Evolutionary conservation across 1,284 basidiomycete species (phyloP).

Genomic region (Puccinia brachypodii): DNA sequence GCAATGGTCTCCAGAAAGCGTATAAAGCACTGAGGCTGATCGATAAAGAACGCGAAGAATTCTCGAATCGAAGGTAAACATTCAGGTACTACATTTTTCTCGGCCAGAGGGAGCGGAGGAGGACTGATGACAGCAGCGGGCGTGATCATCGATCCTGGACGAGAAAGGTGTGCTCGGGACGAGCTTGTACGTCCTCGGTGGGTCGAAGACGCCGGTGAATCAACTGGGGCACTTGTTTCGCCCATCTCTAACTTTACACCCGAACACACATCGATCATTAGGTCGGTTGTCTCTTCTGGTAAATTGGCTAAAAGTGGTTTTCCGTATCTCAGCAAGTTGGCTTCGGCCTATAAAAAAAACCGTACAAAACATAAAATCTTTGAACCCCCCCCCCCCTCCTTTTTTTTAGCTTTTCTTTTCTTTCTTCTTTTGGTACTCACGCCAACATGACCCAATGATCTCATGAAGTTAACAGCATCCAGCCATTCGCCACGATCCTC

Average conservation of each 20-base stretch:
- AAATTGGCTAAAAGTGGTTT: slow-evolving; percentile 70
- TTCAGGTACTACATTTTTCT: slow-evolving; percentile 52
- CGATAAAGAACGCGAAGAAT: slow-evolving; percentile 93
- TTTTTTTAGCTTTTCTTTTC: slow-evolving; percentile 18
- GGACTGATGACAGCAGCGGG: slow-evolving; percentile 11
- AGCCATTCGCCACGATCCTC: slow-evolving; percentile 82
- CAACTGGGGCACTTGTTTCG: neutral
- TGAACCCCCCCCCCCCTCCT: too few species aligned
- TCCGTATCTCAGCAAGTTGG: slow-evolving; percentile 56
- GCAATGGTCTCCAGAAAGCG: slow-evolving; percentile 87
- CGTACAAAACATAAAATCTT: too few species aligned
- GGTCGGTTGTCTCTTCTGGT: slow-evolving; percentile 80
- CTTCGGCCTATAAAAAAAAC: slow-evolving; percentile 56
- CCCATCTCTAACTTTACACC: slow-evolving; percentile 59
- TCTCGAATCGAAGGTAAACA: slow-evolving; percentile 75
- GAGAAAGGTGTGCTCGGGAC: slow-evolving; percentile 59
- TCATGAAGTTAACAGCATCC: slow-evolving; percentile 79
- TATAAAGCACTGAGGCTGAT: slow-evolving; percentile 78
- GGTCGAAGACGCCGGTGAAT: slow-evolving; percentile 50
- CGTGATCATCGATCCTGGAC: slow-evolving; percentile 50
- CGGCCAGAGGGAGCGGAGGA: slow-evolving; percentile 52
- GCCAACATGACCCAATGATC: slow-evolving; percentile 72
- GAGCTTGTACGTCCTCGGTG: slow-evolving; percentile 58
- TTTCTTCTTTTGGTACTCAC: slow-evolving; percentile 61
- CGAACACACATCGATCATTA: slow-evolving; percentile 89